Base-by-base conservation (phyloP, 2,329 filamentous ascomycete genomes). In the Monilinia vaccinii-corymbosi region DNA sequence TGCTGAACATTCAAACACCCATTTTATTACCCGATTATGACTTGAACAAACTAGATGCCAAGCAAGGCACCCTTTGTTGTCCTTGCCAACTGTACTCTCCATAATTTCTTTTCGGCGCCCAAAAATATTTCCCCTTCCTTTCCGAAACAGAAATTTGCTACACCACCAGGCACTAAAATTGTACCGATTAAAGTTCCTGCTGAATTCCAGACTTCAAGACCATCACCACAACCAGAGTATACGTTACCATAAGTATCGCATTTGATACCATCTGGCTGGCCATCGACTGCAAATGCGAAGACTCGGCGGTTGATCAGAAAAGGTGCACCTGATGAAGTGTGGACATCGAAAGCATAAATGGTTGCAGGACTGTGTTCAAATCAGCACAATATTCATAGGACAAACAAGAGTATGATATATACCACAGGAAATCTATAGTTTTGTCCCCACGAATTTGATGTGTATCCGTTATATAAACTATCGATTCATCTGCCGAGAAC, bases 221-320 rank as follows among this genome's bases (percentile, higher is more conserved):
- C 81, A 66, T 83, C 80, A 0, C 78, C 78, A 61, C 78, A 81
- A 0, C 78, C 80, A 31, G 76, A 75, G 70, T 81, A 84, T 1
- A 84, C 76, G 67, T 83, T 83, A 2, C 81, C 81, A 3, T 76
- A 65, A 1, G 73, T 73, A 64, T 84, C 81, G 45, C 76, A 75
- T 63, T 80, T 79, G 62, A 81, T 73, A 72, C 85, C 85, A 63
- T 88, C 85, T 0, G 84, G 82, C 2, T 83, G 73, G 2, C 81
- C 79, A 2, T 75, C 68, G 50, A 79, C 75, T 2, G 75, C 73
- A 62, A 78, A 84, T 0, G 84, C 82, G 66, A 88, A 87, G 0
- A 78, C 75, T 60, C 69, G 53, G 38, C 62, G 59, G 47, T 69
- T 68, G 8, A 56, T 58, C 4, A 70, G 51, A 21, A 66, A 69